Conservation (phyloP, 805 yeast genomes). For the Hanseniaspora hatyaiensis region DNA sequence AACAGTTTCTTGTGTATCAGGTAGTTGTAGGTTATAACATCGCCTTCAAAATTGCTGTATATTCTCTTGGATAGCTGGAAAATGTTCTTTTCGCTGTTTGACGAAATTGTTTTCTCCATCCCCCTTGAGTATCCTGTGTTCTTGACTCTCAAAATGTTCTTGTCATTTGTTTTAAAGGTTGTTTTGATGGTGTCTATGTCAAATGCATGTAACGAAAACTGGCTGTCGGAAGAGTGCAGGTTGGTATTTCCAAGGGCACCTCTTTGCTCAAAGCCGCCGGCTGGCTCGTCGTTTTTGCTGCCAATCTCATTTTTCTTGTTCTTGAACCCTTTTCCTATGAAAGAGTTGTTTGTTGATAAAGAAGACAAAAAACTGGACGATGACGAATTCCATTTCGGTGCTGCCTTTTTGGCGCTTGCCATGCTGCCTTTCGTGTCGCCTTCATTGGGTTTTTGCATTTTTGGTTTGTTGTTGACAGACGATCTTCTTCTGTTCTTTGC, state of each 20-base stretch:
- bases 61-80: neutral
- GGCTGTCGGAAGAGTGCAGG: neutral
- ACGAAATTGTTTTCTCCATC: too few relatives aligned
- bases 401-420: neutral
- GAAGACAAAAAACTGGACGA: slow-evolving; percentile 7
- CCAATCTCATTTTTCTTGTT: neutral
- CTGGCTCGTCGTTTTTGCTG: neutral
- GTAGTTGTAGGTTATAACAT: neutral
- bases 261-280: too few relatives aligned
- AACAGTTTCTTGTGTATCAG: neutral
- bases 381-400: slow-evolving; percentile 6
- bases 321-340: neutral
- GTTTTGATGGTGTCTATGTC: slow-evolving; percentile 1
- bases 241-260: too few relatives aligned
- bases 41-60: neutral
- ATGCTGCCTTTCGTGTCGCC: neutral
- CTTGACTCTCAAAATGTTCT: slow-evolving; percentile 2
- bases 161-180: slow-evolving; percentile 4
- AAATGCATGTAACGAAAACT: neutral
- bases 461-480: neutral
- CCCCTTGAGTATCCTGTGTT: neutral
- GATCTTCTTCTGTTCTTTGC: slow-evolving; percentile 1
- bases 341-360: slow-evolving; percentile 1
- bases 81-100: neutral
- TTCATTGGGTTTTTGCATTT: neutral